Conservation (phyloP, 345 rosid genomes). For the Sisymbrium altissimum region DNA sequence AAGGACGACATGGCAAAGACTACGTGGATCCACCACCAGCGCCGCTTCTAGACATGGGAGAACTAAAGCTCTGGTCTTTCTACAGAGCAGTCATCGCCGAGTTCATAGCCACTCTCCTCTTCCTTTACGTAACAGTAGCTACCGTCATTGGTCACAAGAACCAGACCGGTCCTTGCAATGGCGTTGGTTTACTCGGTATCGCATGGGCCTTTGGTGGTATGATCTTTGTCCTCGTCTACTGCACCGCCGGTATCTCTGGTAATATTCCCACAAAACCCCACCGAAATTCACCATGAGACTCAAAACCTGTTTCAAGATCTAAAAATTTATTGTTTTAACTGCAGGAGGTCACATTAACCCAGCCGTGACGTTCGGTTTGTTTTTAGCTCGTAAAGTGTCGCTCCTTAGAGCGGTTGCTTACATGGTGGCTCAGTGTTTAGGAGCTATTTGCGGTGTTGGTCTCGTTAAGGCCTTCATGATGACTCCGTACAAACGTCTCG, state of each 20-base stretch:
- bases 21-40: slow-evolving; percentile 33
- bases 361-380: slow-evolving; percentile 37
- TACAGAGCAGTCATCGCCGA: slow-evolving; percentile 32
- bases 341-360: slow-evolving; percentile 41
- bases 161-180: slow-evolving; percentile 41
- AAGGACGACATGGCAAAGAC: slow-evolving; percentile 7
- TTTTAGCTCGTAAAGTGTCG: slow-evolving; percentile 69
- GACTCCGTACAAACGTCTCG: slow-evolving; percentile 46
- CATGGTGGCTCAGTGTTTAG: slow-evolving; percentile 77
- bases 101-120: slow-evolving; percentile 32
- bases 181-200: slow-evolving; percentile 70
- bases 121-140: slow-evolving; percentile 26
- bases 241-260: slow-evolving; percentile 88
- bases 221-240: slow-evolving; percentile 79
- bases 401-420: slow-evolving; percentile 61
- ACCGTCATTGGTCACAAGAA: slow-evolving; percentile 31
- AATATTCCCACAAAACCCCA: no score
- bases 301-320: no score
- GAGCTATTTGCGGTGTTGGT: slow-evolving; percentile 83
- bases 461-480: slow-evolving; percentile 80
- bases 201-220: slow-evolving; percentile 92
- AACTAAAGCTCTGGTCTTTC: slow-evolving; percentile 28
- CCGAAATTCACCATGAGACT: no score
- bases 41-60: slow-evolving; percentile 18
- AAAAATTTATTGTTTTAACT: no score